Percentiles rank a stretch among this genome's conserved stretches.
Conservation (phyloP, 2,329 filamentous ascomycete species). For the Paraphaeosphaeria minitans region DNA sequence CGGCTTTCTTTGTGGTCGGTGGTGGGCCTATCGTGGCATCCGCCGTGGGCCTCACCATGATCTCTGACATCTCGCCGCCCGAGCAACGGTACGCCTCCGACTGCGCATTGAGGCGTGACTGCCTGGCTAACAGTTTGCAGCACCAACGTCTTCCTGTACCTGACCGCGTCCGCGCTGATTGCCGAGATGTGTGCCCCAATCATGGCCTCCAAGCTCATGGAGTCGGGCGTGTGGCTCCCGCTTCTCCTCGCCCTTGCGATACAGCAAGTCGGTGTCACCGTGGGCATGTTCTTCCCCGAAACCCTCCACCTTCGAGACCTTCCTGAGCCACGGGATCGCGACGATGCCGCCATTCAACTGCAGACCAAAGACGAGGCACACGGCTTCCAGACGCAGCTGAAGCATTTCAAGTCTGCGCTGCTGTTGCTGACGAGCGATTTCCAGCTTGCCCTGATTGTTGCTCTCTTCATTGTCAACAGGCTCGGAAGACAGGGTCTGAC, state of each 20-base stretch:
- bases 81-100: slow-evolving; percentile 46
- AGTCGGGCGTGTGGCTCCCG: slow-evolving; percentile 40
- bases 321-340: slow-evolving; percentile 29
- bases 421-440: slow-evolving; percentile 49
- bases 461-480: slow-evolving; percentile 56
- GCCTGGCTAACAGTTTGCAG: slow-evolving; percentile 5
- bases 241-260: slow-evolving; percentile 37
- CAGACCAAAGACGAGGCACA: slow-evolving; percentile 22
- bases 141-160: slow-evolving; percentile 34
- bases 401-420: slow-evolving; percentile 46
- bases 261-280: slow-evolving; percentile 30
- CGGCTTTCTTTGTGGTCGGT: slow-evolving; percentile 52
- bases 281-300: slow-evolving; percentile 41
- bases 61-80: slow-evolving; percentile 56
- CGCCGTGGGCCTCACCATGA: slow-evolving; percentile 57
- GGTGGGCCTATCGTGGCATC: slow-evolving; percentile 55
- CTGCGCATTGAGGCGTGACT: neutral
- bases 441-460: slow-evolving; percentile 49
- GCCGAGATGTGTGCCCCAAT: slow-evolving; percentile 43
- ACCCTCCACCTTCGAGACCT: slow-evolving; percentile 42
- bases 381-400: slow-evolving; percentile 35
- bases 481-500: slow-evolving; percentile 54
- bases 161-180: slow-evolving; percentile 39
- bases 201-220: slow-evolving; percentile 40
- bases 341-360: slow-evolving; percentile 24